Base-by-base conservation (phyloP, 805 yeast genomes). In the Kodamaea restingae region DNA sequence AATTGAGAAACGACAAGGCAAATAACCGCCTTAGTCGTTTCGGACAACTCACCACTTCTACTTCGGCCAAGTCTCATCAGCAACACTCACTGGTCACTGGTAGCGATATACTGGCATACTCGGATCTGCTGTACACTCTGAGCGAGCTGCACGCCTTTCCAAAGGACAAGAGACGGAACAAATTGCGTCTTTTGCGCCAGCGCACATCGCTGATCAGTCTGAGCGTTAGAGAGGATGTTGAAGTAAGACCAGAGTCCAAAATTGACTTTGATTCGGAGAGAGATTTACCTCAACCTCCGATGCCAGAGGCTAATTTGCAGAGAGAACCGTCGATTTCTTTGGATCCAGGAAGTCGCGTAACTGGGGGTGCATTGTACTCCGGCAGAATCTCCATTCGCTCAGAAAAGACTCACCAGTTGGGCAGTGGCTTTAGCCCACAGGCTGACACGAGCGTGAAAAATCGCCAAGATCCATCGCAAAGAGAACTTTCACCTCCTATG, bases 61-160 rank as follows among this genome's bases (percentile, higher is more conserved):
- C 18, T 1, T 14, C 28, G 10, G 15, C 34, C 17, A 42, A 46
- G 32, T 32, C 50, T n/a, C 43, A 46, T 33, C 41, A 43, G 14
- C 43, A 50, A 6, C 40, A 41, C 5, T 27, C 35, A 25, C 57
- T 61, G 10, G 43, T 48, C 30, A 48, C 49, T 18, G 58, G 61
- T 25, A 60, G 66, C 45, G 70, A 65, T 20, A 58, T 64, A 32
- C 65, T 54, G 63, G 54, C 56, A 12, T 51, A 51, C 11, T 60
- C 66, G 15, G 56, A 54, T 29, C 55, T 61, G 28, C 61, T 65
- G 14, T 50, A 51, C 36, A 56, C 67, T 3, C 59, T 66, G 15
- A 36, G 44, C 32, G 62, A 57, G 18, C 39, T 52, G 27, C 53
- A 45, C 27, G 31, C 20, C 24, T 46, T 33, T 29, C 21, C 21